Conservation (phyloP, 768 basidiomycete genomes). For the Jaapia argillacea region DNA sequence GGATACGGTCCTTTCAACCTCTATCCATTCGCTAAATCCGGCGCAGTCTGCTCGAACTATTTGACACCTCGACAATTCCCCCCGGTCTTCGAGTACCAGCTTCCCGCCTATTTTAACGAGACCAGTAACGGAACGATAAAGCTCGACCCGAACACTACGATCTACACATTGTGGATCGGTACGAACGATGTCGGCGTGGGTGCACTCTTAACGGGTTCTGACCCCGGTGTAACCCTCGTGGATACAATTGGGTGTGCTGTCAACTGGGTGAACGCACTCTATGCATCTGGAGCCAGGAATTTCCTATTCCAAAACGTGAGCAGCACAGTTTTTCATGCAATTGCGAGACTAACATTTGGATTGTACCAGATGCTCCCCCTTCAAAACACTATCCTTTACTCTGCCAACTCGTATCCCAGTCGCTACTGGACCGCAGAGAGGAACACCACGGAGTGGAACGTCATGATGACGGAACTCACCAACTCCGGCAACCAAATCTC, state of each 20-base stretch:
- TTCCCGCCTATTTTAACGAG: constrained; percentile 41
- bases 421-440: constrained; percentile 20
- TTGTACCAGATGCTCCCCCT: constrained; percentile 24
- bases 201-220: constrained; percentile 42
- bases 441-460: constrained; percentile 20
- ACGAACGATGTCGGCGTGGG: constrained; percentile 45
- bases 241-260: constrained; percentile 48
- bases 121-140: constrained; percentile 29
- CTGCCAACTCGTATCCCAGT: constrained; percentile 20
- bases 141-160: constrained; percentile 32
- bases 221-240: constrained; percentile 41
- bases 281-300: constrained; percentile 50
- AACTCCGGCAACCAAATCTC: constrained; percentile 20
- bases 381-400: constrained; percentile 19
- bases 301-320: constrained; percentile 63
- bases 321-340: neutral
- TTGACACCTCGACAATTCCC: constrained; percentile 50
- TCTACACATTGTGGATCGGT: constrained; percentile 63
- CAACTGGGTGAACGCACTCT: constrained; percentile 47
- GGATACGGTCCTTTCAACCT: constrained; percentile 42
- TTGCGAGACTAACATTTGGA: neutral
- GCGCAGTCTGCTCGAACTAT: constrained; percentile 58
- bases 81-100: constrained; percentile 44
- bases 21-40: constrained; percentile 49
- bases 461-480: constrained; percentile 21